A percentile compares a stretch with the other conserved stretches of the same genome.
Conservation (phyloP, 2,329 filamentous ascomycete genomes). For the Pyrenophora tritici-repentis region DNA sequence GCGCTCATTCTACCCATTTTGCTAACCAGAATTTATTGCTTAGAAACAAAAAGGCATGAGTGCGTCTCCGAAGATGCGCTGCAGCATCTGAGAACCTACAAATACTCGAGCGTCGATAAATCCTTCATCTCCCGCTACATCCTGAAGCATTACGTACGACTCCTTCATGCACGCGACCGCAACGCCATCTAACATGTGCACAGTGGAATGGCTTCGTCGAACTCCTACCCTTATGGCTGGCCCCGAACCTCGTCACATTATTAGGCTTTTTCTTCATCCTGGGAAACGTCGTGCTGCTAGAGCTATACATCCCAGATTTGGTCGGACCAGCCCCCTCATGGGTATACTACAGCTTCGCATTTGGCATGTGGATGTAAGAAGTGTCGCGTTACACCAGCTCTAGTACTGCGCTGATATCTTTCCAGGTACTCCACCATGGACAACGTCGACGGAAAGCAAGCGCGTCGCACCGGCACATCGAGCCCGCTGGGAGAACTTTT, state of each 20-base stretch:
- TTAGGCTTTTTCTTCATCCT: slow-evolving; percentile 95
- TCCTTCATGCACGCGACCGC: slow-evolving; percentile 10
- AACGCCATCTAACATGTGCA: slow-evolving; percentile 32
- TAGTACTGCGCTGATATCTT: slow-evolving; percentile 17
- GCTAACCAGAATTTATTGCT: slow-evolving; percentile 15
- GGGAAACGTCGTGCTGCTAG: slow-evolving; percentile 75
- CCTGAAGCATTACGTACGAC: slow-evolving; percentile 87
- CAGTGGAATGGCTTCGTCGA: slow-evolving; percentile 98
- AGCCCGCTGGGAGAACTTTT: slow-evolving; percentile 95
- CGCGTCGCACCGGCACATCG: slow-evolving; percentile 89
- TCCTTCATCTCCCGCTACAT: slow-evolving; percentile 93
- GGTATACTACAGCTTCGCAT: slow-evolving; percentile 94
- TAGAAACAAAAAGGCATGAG: slow-evolving; percentile 68
- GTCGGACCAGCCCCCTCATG: slow-evolving; percentile 86
- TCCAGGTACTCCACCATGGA: slow-evolving; percentile 88
- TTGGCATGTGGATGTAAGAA: slow-evolving; percentile 87
- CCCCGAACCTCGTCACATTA: slow-evolving; percentile 96
- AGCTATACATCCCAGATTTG: slow-evolving; percentile 84
- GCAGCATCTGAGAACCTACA: slow-evolving; percentile 90
- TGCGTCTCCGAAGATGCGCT: slow-evolving; percentile 87
- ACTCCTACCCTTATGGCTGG: slow-evolving; percentile 90
- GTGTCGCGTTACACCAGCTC: background rate
- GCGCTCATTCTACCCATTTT: slow-evolving; percentile 1
- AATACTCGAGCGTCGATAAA: slow-evolving; percentile 97
- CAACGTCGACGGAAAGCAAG: slow-evolving; percentile 98